Percentiles rank a stretch among this genome's conserved stretches.
Evolutionary conservation across 495 filamentous ascomycete species (phyloP).

Genomic region (Amorphotheca resinae): DNA sequence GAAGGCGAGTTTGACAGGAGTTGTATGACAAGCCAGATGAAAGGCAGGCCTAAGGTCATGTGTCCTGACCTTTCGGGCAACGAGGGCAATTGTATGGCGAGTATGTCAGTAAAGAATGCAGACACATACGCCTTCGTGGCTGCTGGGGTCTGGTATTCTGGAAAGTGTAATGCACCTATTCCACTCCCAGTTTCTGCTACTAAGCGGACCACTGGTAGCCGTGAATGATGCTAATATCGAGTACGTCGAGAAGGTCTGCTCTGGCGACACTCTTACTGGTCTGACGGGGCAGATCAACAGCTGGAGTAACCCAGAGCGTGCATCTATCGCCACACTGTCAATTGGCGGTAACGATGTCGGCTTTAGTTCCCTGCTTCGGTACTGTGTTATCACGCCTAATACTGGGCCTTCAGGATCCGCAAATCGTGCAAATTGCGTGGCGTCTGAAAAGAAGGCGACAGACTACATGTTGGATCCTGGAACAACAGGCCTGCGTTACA

Average conservation of each 20-base stretch:
- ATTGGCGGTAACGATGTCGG: not conserved
- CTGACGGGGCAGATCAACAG: not conserved
- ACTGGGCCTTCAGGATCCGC: not conserved
- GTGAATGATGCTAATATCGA: not conserved
- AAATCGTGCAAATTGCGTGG: not conserved
- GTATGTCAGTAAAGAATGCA: too few relatives aligned
- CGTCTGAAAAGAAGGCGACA: not conserved
- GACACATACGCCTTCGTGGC: too few relatives aligned
- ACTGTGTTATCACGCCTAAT: not conserved
- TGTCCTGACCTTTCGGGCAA: too few relatives aligned
- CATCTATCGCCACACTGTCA: not conserved
- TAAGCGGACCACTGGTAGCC: too few relatives aligned
- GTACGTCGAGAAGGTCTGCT: not conserved
- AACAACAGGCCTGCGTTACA: not conserved
- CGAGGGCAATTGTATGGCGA: too few relatives aligned
- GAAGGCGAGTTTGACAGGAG: too few relatives aligned
- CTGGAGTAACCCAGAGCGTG: not conserved
- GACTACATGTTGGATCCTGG: not conserved
- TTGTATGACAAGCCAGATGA: too few relatives aligned
- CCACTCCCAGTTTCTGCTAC: too few relatives aligned
- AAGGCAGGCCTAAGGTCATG: too few relatives aligned
- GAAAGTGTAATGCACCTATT: too few relatives aligned
- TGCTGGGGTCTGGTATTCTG: too few relatives aligned
- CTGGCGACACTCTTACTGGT: not conserved
- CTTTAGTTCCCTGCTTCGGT: not conserved